Conservation (phyloP, 805 yeast genomes). For the Metschnikowia amazonensis region DNA sequence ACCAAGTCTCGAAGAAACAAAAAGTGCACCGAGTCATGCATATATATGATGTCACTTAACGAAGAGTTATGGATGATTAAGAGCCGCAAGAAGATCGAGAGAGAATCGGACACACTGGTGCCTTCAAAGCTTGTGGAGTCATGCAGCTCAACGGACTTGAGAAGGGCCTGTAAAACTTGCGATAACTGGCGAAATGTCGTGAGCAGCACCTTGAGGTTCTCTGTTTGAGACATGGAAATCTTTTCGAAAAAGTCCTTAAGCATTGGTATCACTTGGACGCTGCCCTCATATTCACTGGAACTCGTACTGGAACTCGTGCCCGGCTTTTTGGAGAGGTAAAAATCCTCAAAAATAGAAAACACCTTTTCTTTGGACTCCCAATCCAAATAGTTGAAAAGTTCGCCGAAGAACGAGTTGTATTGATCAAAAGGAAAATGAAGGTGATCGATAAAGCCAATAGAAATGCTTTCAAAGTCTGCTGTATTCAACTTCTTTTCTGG, state of each 20-base stretch:
- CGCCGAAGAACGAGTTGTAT: conserved; percentile 38
- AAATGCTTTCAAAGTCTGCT: conserved; percentile 9
- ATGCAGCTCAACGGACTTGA: conserved; percentile 15
- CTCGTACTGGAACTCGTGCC: not conserved
- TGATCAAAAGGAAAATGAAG: conserved; percentile 27
- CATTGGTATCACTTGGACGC: conserved; percentile 30
- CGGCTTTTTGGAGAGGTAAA: conserved; percentile 19
- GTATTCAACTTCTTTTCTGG: conserved; percentile 14
- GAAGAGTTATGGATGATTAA: conserved; percentile 55
- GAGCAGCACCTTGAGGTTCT: conserved; percentile 19
- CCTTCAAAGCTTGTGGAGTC: conserved; percentile 5
- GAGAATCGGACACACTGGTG: conserved; percentile 23
- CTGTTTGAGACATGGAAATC: conserved; percentile 37
- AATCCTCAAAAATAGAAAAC: conserved; percentile 26
- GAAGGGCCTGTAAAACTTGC: conserved; percentile 22
- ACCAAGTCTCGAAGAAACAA: conserved; percentile 47
- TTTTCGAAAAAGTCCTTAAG: conserved; percentile 45
- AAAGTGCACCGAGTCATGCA: conserved; percentile 41
- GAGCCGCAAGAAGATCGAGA: conserved; percentile 50
- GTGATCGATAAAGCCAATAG: conserved; percentile 9
- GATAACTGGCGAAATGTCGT: conserved; percentile 23
- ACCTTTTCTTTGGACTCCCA: conserved; percentile 28
- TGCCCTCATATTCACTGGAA: not conserved
- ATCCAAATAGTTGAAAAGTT: conserved; percentile 31
- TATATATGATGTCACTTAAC: conserved; percentile 41